Conservation (phyloP, 2,329 filamentous ascomycete species). For the Ophiostoma perfectum region DNA sequence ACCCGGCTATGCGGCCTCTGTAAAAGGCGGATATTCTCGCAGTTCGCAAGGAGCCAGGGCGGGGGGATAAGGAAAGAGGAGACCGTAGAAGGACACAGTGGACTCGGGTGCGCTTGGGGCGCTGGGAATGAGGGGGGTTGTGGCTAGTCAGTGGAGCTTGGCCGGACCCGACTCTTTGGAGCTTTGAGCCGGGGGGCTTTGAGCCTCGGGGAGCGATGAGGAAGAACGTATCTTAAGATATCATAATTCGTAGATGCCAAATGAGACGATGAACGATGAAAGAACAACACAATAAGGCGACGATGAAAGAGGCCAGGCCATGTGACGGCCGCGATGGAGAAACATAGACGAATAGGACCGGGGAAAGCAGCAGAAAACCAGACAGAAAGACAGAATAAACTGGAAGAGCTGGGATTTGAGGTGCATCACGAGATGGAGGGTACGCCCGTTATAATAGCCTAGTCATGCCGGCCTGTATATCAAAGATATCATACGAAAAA, state of each 20-base stretch:
- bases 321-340: not conserved
- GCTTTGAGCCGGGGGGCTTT: not conserved
- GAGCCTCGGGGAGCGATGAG: not conserved
- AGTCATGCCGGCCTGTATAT: no score
- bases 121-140: constrained; percentile 12
- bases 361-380: no score
- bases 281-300: not conserved
- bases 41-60: constrained; percentile 1
- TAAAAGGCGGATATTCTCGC: not conserved
- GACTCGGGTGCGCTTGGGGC: constrained; percentile 1
- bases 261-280: not conserved
- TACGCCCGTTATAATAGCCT: no score
- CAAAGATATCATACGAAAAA: no score
- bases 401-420: no score
- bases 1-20: constrained; percentile 18
- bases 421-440: no score
- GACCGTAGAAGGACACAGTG: constrained; percentile 10
- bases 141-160: constrained; percentile 14
- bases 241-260: no score
- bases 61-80: constrained; percentile 9
- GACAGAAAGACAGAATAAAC: no score
- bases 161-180: constrained; percentile 14
- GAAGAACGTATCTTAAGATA: no score
- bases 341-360: not conserved
- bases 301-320: not conserved